These are phyloP conservation scores for Zea luxurians DNA, from an alignment of 176 grass and related monocot species.

Conservation along the genomic window DNA sequence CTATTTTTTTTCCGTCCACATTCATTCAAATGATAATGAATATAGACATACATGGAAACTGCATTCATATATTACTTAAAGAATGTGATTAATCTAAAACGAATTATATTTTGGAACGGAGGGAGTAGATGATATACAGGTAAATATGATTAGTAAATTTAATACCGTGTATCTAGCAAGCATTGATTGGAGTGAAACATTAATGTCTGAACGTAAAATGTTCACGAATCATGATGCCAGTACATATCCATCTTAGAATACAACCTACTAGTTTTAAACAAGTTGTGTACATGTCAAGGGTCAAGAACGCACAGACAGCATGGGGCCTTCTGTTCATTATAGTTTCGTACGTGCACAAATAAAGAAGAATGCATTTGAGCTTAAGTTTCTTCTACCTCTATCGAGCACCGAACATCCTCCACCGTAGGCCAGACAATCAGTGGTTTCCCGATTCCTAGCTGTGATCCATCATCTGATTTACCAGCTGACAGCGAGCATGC, in stretches of 20 bases:
- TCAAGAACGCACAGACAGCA: not conserved
- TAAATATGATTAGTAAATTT: not conserved
- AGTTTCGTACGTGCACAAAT: conserved; percentile 7
- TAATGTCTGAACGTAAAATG: not conserved
- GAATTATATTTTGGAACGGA: too few species aligned
- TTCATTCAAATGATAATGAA: too few species aligned
- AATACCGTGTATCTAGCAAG: not conserved
- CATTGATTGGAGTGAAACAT: not conserved
- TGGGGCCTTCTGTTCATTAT: not conserved
- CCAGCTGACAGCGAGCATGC: conserved; percentile 69
- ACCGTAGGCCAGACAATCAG: conserved; percentile 86
- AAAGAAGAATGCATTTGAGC: not conserved
- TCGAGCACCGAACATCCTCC: conserved; percentile 91
- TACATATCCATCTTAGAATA: not conserved
- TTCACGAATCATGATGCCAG: conserved; percentile 9
- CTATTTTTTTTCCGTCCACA: too few species aligned
- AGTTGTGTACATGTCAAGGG: not conserved
- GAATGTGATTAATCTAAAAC: too few species aligned
- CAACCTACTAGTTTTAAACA: conserved; percentile 5
- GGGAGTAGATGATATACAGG: not conserved
- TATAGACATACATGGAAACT: too few species aligned
- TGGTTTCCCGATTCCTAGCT: conserved; percentile 71
- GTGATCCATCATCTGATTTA: conserved; percentile 69
- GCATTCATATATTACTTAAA: too few species aligned
- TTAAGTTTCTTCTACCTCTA: conserved; percentile 76